Percentiles rank a stretch among this genome's conserved stretches.
Evolutionary conservation across 805 yeast genomes (phyloP).

Genomic region (Starmera quercuum): DNA sequence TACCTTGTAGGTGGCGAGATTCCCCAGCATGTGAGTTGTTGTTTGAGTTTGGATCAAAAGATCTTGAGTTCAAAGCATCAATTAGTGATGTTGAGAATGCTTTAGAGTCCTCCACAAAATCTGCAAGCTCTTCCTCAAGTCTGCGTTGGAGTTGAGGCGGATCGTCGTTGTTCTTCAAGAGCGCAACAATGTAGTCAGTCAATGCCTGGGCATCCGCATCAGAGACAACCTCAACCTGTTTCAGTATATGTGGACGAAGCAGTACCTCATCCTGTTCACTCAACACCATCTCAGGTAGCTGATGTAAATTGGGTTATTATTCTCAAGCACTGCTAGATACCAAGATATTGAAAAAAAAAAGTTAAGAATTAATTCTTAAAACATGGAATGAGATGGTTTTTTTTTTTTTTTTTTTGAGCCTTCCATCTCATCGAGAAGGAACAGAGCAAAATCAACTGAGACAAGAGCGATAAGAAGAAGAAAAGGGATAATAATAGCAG

Average conservation of each 20-base stretch:
- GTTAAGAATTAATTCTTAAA: too few relatives aligned
- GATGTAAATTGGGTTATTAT: too few relatives aligned
- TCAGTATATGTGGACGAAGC: conserved; percentile 22
- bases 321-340: too few relatives aligned
- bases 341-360: too few relatives aligned
- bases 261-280: conserved; percentile 6
- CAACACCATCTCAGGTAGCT: conserved; percentile 8
- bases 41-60: conserved; percentile 2
- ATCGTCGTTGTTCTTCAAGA: conserved; percentile 30
- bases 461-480: too few relatives aligned
- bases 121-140: conserved; percentile 28
- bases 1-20: neutral
- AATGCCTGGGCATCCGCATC: conserved; percentile 37
- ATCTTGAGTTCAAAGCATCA: conserved; percentile 10
- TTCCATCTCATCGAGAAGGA: too few relatives aligned
- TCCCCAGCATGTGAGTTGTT: neutral
- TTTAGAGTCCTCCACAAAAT: conserved; percentile 27
- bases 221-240: conserved; percentile 13
- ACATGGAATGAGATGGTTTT: too few relatives aligned
- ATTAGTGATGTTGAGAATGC: conserved; percentile 21
- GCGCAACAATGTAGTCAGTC: conserved; percentile 36
- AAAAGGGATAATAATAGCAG: too few relatives aligned
- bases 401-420: too few relatives aligned
- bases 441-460: too few relatives aligned
- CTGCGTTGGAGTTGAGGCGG: conserved; percentile 24